A percentile compares a stretch with the other conserved stretches of the same genome.
Evolutionary conservation across 176 grass and related monocot species (phyloP).

Genomic region (Urochloa ruziziensis): DNA sequence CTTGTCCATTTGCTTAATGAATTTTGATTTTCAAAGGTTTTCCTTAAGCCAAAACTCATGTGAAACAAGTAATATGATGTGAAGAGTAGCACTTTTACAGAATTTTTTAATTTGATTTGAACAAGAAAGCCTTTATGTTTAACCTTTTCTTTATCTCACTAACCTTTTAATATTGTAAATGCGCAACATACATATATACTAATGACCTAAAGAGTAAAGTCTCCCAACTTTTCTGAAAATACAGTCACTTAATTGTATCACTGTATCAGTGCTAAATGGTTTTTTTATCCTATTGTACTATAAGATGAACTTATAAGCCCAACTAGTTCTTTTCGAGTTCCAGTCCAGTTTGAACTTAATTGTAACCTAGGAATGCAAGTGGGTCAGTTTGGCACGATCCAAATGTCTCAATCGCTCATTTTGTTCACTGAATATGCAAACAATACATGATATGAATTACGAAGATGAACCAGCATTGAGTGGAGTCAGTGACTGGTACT

Average conservation of each 20-base stretch:
- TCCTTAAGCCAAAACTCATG: too few relatives aligned
- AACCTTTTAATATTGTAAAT: too few relatives aligned
- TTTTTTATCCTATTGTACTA: not conserved
- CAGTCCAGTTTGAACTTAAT: conserved; percentile 20
- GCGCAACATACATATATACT: too few relatives aligned
- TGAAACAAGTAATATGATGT: too few relatives aligned
- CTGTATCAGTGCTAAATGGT: too few relatives aligned
- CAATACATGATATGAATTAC: not conserved
- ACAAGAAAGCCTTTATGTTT: too few relatives aligned
- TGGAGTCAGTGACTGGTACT: not conserved
- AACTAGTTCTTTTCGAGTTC: conserved; percentile 15
- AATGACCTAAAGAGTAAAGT: not conserved
- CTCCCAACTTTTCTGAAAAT: not conserved
- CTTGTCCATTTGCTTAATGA: too few relatives aligned
- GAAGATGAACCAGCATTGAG: not conserved
- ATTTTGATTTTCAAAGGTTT: too few relatives aligned
- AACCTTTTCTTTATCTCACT: too few relatives aligned
- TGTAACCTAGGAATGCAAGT: not conserved
- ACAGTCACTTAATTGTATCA: not conserved
- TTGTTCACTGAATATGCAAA: not conserved
- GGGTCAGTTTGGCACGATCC: not conserved
- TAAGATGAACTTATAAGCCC: not conserved
- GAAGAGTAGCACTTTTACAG: too few relatives aligned
- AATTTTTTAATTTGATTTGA: too few relatives aligned
- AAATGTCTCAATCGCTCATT: not conserved